Conservation (phyloP, 2,329 filamentous ascomycete genomes). For the Fusarium sulawesiense region DNA sequence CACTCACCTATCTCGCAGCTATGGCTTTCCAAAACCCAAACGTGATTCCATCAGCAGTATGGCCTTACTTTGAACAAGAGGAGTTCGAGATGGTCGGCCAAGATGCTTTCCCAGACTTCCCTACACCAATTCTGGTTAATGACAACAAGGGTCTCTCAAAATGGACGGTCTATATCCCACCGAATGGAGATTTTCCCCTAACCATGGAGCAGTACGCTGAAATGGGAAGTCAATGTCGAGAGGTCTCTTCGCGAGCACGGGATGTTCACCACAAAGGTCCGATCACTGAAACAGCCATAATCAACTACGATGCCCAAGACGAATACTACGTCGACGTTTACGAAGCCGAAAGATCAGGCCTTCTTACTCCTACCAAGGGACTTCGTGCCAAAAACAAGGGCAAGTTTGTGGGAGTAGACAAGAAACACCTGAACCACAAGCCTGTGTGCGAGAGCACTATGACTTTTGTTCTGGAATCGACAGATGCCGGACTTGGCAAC, state of each 20-base stretch:
- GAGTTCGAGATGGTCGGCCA: constrained; percentile 76
- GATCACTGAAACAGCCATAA: constrained; percentile 58
- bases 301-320: constrained; percentile 71
- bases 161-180: constrained; percentile 87
- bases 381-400: constrained; percentile 55
- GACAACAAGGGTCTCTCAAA: constrained; percentile 72
- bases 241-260: constrained; percentile 70
- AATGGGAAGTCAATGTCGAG: constrained; percentile 74
- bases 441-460: constrained; percentile 76
- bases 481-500: constrained; percentile 80
- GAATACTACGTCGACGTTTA: constrained; percentile 78
- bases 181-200: constrained; percentile 73
- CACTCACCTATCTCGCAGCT: constrained; percentile 62
- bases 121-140: constrained; percentile 76
- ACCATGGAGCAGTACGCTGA: constrained; percentile 72
- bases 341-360: constrained; percentile 73
- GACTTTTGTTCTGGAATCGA: constrained; percentile 79
- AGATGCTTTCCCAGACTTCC: constrained; percentile 74
- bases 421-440: constrained; percentile 57
- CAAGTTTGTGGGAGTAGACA: constrained; percentile 61
- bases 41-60: constrained; percentile 44
- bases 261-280: constrained; percentile 55
- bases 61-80: constrained; percentile 59
- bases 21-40: constrained; percentile 46
- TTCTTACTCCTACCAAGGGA: constrained; percentile 60